A percentile compares a stretch with the other conserved stretches of the same genome.
These are phyloP conservation scores for Zoysia japonica DNA, from an alignment of 176 grass and related monocot genomes.

Conservation along the genomic window DNA sequence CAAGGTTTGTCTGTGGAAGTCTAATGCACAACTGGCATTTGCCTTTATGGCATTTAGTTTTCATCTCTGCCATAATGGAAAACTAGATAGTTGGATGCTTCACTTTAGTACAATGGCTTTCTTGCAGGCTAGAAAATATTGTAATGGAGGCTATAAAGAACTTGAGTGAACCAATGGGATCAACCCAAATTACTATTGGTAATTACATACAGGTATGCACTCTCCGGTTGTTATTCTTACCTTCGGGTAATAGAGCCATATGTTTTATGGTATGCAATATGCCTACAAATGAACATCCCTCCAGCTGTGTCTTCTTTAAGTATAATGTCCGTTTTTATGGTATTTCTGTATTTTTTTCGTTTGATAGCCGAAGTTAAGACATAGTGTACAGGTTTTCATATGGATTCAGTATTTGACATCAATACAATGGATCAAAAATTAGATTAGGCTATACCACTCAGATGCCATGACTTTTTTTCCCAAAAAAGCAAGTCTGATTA, in stretches of 20 bases:
- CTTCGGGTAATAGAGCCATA: slow-evolving; percentile 26
- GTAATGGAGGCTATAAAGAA: slow-evolving; percentile 70
- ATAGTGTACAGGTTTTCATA: background rate
- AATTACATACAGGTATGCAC: slow-evolving; percentile 65
- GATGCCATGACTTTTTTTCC: background rate
- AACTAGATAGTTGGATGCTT: slow-evolving; percentile 20
- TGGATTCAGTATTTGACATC: background rate
- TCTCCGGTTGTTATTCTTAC: slow-evolving; percentile 4
- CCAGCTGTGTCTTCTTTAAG: background rate
- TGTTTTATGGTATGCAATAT: slow-evolving; percentile 24
- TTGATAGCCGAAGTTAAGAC: slow-evolving; percentile 17
- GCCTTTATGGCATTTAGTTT: slow-evolving; percentile 5
- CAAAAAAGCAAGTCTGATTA: background rate
- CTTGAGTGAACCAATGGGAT: slow-evolving; percentile 61
- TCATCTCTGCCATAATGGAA: slow-evolving; percentile 2
- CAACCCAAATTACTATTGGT: slow-evolving; percentile 64
- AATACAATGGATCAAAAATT: background rate
- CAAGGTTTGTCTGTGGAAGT: slow-evolving; percentile 41
- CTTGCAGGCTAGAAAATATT: slow-evolving; percentile 55
- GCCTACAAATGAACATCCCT: slow-evolving; percentile 13
- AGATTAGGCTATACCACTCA: background rate
- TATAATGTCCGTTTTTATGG: slow-evolving; percentile 12
- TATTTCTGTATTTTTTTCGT: slow-evolving; percentile 3
- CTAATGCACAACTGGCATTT: slow-evolving; percentile 11
- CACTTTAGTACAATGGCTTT: slow-evolving; percentile 33